phyloP scores from a whole-genome alignment of 2,329 filamentous ascomycete species.

The Myriosclerotinia scirpicola region DNA sequence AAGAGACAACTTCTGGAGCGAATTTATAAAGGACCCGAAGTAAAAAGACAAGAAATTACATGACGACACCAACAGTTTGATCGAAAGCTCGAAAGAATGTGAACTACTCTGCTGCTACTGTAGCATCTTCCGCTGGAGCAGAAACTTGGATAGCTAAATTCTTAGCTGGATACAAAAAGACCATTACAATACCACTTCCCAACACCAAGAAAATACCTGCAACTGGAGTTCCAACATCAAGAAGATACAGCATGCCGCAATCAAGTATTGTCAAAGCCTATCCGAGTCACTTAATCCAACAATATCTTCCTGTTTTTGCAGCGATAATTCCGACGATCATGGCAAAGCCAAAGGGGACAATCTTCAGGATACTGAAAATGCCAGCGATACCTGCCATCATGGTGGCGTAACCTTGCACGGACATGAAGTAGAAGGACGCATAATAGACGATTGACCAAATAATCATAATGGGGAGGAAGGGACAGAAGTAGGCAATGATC shows the following conservation, averaged over 20 bases:
- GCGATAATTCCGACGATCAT: slow-evolving; percentile 56
- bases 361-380: slow-evolving; percentile 60
- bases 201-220: slow-evolving; percentile 60
- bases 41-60: slow-evolving; percentile 42
- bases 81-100: slow-evolving; percentile 65
- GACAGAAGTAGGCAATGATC: slow-evolving; percentile 51
- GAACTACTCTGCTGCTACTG: slow-evolving; percentile 62
- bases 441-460: slow-evolving; percentile 55
- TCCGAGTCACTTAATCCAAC: slow-evolving; percentile 52
- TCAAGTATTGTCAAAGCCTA: slow-evolving; percentile 60
- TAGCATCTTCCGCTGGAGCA: slow-evolving; percentile 54
- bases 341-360: slow-evolving; percentile 54
- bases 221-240: slow-evolving; percentile 51
- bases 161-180: slow-evolving; percentile 60
- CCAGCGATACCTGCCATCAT: slow-evolving; percentile 54
- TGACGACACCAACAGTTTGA: slow-evolving; percentile 37
- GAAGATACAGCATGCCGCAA: slow-evolving; percentile 52
- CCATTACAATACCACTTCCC: slow-evolving; percentile 56
- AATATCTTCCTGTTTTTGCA: slow-evolving; percentile 56
- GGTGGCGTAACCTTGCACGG: slow-evolving; percentile 52
- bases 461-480: slow-evolving; percentile 55
- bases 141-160: slow-evolving; percentile 63
- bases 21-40: background rate
- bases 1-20: background rate
- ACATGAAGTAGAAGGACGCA: slow-evolving; percentile 51